A percentile compares a stretch with the other conserved stretches of the same genome.
Conservation (phyloP, 1,284 basidiomycete genomes). For the Boletus semigastroideus region DNA sequence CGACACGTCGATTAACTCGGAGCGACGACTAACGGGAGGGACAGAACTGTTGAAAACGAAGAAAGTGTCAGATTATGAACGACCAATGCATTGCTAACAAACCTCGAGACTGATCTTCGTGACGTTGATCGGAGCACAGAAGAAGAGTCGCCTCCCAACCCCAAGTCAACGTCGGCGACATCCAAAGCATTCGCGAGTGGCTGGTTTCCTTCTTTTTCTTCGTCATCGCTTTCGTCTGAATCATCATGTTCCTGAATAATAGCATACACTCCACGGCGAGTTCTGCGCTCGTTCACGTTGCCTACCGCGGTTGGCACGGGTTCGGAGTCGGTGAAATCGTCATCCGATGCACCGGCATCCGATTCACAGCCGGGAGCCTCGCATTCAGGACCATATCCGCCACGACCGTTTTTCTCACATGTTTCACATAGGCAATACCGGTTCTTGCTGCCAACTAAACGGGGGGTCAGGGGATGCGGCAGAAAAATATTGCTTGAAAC, state of each 20-base stretch:
- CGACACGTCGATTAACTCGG: slow-evolving; percentile 18
- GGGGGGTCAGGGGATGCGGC: slow-evolving; percentile 16
- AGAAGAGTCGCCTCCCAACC: slow-evolving; percentile 45
- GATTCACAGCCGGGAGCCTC: slow-evolving; percentile 46
- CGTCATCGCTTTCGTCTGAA: slow-evolving; percentile 52
- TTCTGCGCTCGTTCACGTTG: slow-evolving; percentile 71
- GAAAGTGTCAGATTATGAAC: slow-evolving; percentile 15
- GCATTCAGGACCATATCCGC: slow-evolving; percentile 70
- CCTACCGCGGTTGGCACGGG: slow-evolving; percentile 37
- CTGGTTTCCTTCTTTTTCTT: slow-evolving; percentile 45
- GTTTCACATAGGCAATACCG: slow-evolving; percentile 87
- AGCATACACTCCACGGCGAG: slow-evolving; percentile 75
- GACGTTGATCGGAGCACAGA: slow-evolving; percentile 27
- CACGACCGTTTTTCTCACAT: slow-evolving; percentile 75
- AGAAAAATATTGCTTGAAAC: slow-evolving; percentile 31
- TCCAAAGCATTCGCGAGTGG: slow-evolving; percentile 47
- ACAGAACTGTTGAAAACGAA: slow-evolving; percentile 23
- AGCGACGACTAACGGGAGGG: slow-evolving; percentile 26
- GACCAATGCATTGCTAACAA: slow-evolving; percentile 14
- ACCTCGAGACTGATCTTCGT: slow-evolving; percentile 30
- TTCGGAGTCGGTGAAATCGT: slow-evolving; percentile 41
- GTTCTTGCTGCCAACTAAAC: slow-evolving; percentile 79
- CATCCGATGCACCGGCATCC: slow-evolving; percentile 45
- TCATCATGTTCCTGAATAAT: slow-evolving; percentile 57
- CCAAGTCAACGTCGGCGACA: slow-evolving; percentile 50